These are phyloP conservation scores for Phtheirospermum japonicum DNA, from an alignment of 257 asterid species.

Conservation along the genomic window DNA sequence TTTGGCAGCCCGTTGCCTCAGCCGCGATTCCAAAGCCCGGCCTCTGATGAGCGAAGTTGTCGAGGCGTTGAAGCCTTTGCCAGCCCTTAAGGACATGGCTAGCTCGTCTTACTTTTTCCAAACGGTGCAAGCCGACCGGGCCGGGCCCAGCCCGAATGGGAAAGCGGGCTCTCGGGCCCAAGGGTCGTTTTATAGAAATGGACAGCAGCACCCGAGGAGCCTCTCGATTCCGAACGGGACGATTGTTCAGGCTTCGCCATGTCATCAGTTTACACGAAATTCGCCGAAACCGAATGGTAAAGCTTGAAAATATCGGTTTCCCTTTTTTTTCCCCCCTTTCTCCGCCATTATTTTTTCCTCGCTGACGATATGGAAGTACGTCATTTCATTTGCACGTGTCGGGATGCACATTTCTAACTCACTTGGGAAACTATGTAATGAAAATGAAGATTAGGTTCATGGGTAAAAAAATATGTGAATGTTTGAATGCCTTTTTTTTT, in stretches of 20 bases:
- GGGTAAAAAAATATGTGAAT: slow-evolving; percentile 27
- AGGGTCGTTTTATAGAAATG: slow-evolving; percentile 55
- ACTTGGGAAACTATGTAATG: slow-evolving; percentile 30
- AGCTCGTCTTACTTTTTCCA: slow-evolving; percentile 79
- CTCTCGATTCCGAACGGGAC: slow-evolving; percentile 66
- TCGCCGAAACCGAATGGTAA: slow-evolving; percentile 80
- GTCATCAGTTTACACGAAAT: slow-evolving; percentile 54
- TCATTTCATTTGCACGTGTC: no score
- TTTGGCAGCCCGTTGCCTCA: slow-evolving; percentile 81
- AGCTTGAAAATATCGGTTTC: slow-evolving; percentile 31
- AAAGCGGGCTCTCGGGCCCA: slow-evolving; percentile 47
- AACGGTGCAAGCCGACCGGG: slow-evolving; percentile 69
- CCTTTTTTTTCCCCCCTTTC: neutral
- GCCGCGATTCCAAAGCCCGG: slow-evolving; percentile 75
- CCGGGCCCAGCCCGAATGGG: slow-evolving; percentile 55
- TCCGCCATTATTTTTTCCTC: neutral
- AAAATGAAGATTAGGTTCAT: slow-evolving; percentile 32
- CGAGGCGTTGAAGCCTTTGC: slow-evolving; percentile 79
- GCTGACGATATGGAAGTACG: neutral
- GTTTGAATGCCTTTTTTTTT: neutral
- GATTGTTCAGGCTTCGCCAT: slow-evolving; percentile 58
- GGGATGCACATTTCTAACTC: neutral
- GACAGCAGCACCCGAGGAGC: slow-evolving; percentile 70
- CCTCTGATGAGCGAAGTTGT: slow-evolving; percentile 94
- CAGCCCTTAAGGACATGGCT: slow-evolving; percentile 94